Base-by-base conservation (phyloP, 139 green algal species). In the Desmodesmus armatus region DNA sequence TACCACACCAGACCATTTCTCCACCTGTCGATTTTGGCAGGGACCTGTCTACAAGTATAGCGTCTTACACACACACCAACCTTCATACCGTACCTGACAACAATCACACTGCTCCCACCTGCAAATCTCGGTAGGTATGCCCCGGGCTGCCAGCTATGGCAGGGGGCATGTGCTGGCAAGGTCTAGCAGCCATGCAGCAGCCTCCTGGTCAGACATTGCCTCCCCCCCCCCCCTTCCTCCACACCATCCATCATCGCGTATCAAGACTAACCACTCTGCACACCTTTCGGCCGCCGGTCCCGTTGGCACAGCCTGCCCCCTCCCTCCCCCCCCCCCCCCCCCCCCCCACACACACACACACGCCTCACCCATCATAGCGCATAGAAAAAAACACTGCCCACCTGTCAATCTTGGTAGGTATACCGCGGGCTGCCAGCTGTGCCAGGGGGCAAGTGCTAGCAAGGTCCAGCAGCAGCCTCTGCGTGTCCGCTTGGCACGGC, bases 391-490 rank as follows among this genome's bases (percentile, higher is more conserved):
- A 65, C 55, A 65, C 33, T 55, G n/a, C 65, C 17, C 33, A 81
- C 74, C 74, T 31, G n/a, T 81, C 33, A 19, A 81, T 81, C 49
- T 33, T 81, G 74, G 51, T 33, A 27, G 74, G 74, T 39, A 81
- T 23, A n/a, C n/a, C n/a, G 19, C 33, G 19, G 15, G 35, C 60
- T 37, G 77, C 77, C 55, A 84, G 77, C 3, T 43, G 23, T 33
- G 23, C 53, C 58, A 84, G 58, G 17, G 75, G 35, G 75, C n/a
- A 80, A 29, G 6, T 23, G n/a, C 77, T 58, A n/a, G 77, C 77
- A 17, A 84, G 27, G 58, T 84, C 77, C 13, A 62, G 39, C 77
- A 84, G 77, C 77, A n/a, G n/a, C n/a, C n/a, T n/a, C n/a, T n/a
- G n/a, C n/a, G n/a, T n/a, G n/a, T n/a, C n/a, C n/a, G n/a, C n/a